phyloP scores from a whole-genome alignment of 2,329 filamentous ascomycete genomes.

The Aureobasidium pullulans region DNA sequence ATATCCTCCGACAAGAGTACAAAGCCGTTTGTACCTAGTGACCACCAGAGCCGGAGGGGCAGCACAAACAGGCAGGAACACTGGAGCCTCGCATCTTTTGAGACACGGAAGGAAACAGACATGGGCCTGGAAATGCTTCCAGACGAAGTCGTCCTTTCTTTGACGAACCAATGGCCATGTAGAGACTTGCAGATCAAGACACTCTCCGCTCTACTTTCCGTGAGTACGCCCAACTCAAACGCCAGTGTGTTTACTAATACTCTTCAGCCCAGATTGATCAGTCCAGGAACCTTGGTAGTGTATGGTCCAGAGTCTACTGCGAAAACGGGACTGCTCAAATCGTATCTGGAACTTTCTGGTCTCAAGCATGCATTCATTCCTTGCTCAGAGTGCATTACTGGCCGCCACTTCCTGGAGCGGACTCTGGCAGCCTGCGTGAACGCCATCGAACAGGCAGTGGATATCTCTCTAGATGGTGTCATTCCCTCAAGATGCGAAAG shows the following conservation, averaged over 20 bases:
- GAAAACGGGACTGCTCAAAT: conserved; percentile 64
- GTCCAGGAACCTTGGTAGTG: conserved; percentile 66
- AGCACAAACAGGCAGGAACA: not conserved
- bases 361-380: conserved; percentile 56
- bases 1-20: not conserved
- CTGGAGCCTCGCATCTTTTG: not conserved
- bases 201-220: conserved; percentile 38
- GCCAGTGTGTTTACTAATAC: not conserved
- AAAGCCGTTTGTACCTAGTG: not conserved
- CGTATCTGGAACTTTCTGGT: conserved; percentile 48
- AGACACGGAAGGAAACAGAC: conserved; percentile 3
- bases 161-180: conserved; percentile 32
- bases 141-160: conserved; percentile 26
- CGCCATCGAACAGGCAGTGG: conserved; percentile 21
- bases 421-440: conserved; percentile 49
- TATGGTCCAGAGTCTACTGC: conserved; percentile 83
- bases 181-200: conserved; percentile 41
- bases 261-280: conserved; percentile 55
- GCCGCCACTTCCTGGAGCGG: conserved; percentile 68
- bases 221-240: conserved; percentile 22
- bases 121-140: conserved; percentile 28
- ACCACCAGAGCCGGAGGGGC: not conserved
- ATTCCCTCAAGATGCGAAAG: conserved; percentile 63
- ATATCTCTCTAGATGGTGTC: not conserved
- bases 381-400: conserved; percentile 69